A percentile compares a stretch with the other conserved stretches of the same genome.
phyloP scores from a whole-genome alignment of 2,329 filamentous ascomycete species.

The Madurella mycetomatis region DNA sequence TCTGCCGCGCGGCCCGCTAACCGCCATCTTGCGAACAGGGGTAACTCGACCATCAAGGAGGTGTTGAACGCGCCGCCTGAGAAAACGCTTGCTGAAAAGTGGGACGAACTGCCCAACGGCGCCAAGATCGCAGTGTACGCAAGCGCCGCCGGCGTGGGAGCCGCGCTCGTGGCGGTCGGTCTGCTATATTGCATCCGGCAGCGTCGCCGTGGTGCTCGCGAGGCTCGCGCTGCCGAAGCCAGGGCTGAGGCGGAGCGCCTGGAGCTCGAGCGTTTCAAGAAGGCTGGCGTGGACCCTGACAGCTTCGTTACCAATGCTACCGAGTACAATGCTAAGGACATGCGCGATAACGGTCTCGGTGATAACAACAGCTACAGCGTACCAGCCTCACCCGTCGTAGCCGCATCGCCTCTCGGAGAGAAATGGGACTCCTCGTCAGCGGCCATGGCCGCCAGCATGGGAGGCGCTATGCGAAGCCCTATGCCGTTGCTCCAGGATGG shows the following conservation, averaged over 20 bases:
- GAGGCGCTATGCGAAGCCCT: conserved; percentile 20
- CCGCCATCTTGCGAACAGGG: conserved; percentile 33
- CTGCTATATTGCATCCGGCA: conserved; percentile 54
- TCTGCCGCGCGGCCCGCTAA: not conserved
- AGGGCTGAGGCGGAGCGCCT: conserved; percentile 44
- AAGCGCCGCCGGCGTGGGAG: conserved; percentile 42
- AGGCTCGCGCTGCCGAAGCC: conserved; percentile 45
- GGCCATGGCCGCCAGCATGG: conserved; percentile 19
- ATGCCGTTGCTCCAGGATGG: conserved; percentile 29
- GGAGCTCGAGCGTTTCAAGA: conserved; percentile 48
- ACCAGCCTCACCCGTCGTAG: conserved; percentile 24
- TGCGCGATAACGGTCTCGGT: conserved; percentile 29
- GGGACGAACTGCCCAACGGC: conserved; percentile 44
- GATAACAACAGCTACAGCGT: conserved; percentile 32
- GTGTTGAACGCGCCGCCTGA: conserved; percentile 39
- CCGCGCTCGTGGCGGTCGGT: conserved; percentile 38
- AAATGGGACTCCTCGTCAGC: conserved; percentile 25
- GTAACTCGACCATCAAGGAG: conserved; percentile 53
- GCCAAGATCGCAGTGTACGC: conserved; percentile 53
- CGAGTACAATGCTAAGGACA: conserved; percentile 37
- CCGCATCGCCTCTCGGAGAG: conserved; percentile 28
- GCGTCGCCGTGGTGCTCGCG: conserved; percentile 47
- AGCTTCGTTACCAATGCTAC: conserved; percentile 35
- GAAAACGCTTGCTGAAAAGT: conserved; percentile 47
- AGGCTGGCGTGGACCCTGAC: conserved; percentile 46